Evolutionary conservation across 352 stramenopile genomes (phyloP).

Genomic region (Elongisporangium undulatum): DNA sequence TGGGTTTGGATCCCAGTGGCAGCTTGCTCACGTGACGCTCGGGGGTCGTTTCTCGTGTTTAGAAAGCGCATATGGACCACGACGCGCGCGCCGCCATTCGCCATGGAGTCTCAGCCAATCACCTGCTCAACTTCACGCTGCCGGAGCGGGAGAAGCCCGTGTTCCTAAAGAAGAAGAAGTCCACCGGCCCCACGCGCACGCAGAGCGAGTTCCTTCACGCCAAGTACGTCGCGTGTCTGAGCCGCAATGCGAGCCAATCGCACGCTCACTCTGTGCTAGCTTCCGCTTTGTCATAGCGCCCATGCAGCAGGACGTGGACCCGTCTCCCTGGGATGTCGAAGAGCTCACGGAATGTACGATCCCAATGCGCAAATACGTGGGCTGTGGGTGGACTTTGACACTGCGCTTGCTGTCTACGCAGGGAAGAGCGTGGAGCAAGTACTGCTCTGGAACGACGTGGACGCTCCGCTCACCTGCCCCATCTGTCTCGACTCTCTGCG

Average conservation of each 20-base stretch:
- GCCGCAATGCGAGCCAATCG: background rate
- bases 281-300: constrained; percentile 81
- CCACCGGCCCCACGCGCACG: constrained; percentile 43
- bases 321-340: constrained; percentile 69
- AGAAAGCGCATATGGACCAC: constrained; percentile 54
- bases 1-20: background rate
- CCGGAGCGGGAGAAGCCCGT: constrained; percentile 59
- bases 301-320: constrained; percentile 31
- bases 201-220: constrained; percentile 84
- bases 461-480: constrained; percentile 52
- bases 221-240: constrained; percentile 37
- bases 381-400: background rate
- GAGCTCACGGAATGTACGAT: constrained; percentile 73
- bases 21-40: constrained; percentile 9
- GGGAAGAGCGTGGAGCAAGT: constrained; percentile 84
- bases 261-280: constrained; percentile 19
- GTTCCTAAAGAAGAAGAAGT: constrained; percentile 65
- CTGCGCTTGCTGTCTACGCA: constrained; percentile 13
- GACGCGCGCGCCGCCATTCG: constrained; percentile 47
- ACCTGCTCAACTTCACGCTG: constrained; percentile 81
- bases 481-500: constrained; percentile 80
- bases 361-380: background rate
- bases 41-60: background rate
- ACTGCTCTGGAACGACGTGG: constrained; percentile 69
- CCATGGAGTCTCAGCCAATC: constrained; percentile 72